Conservation (phyloP, 805 yeast genomes). For the Saturnispora hagleri region DNA sequence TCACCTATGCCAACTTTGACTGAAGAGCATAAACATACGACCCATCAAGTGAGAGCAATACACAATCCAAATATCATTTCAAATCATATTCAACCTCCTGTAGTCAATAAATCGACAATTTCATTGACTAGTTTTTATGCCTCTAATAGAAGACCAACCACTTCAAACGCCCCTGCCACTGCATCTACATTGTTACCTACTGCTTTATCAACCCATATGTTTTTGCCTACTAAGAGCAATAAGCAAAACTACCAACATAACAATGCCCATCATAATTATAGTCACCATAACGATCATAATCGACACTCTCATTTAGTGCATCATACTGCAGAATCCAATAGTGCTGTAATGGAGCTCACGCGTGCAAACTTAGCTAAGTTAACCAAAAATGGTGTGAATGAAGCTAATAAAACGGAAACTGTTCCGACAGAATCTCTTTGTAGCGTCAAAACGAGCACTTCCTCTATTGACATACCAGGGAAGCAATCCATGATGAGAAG, state of each 20-base stretch:
- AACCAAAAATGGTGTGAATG: not conserved
- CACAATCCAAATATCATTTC: not conserved
- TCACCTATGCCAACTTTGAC: not conserved
- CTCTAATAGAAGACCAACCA: slow-evolving; percentile 26
- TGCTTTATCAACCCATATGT: slow-evolving; percentile 53
- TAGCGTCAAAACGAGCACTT: slow-evolving; percentile 20
- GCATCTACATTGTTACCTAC: slow-evolving; percentile 51
- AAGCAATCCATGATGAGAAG: slow-evolving; percentile 2
- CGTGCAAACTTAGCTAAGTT: slow-evolving; percentile 11
- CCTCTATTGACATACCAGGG: slow-evolving; percentile 26
- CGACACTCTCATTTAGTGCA: not conserved
- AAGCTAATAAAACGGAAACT: not conserved
- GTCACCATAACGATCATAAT: not conserved
- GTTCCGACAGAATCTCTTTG: slow-evolving; percentile 17
- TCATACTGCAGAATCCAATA: not conserved
- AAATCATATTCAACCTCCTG: slow-evolving; percentile 5
- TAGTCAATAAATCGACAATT: slow-evolving; percentile 33
- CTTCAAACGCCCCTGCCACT: slow-evolving; percentile 51
- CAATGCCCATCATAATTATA: not conserved
- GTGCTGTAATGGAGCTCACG: not conserved
- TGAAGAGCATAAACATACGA: slow-evolving; percentile 4
- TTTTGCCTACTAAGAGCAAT: slow-evolving; percentile 37
- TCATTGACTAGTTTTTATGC: slow-evolving; percentile 33
- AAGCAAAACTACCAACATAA: slow-evolving; percentile 9
- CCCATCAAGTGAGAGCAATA: not conserved